Evolutionary conservation across 2,329 filamentous ascomycete genomes (phyloP), one percentile per base, ranked within the genome.

Genomic region (Penicillium crustosum): DNA sequence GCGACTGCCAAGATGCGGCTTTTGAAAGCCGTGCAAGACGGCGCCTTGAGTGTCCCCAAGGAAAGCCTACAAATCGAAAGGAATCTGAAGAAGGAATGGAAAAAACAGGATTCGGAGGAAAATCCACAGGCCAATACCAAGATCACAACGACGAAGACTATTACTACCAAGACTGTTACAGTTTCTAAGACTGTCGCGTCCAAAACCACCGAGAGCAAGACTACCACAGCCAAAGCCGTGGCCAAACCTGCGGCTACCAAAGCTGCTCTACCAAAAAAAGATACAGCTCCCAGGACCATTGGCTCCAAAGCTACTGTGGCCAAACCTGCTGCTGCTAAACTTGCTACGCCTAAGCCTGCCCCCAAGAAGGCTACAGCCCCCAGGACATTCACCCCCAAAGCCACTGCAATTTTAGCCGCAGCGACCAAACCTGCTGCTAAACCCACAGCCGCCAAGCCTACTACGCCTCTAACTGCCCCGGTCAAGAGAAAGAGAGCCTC

Each of bases 81-180:
- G 2, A 79, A 82, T 47, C 68, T 88, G 71, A 86, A 83, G 75
- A 86, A 81, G 62, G 80, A 86, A 59, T 87, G 82, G 77, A 76
- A 75, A 4, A 80, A 79, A 60, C 78, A 77, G 27, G 78, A 83
- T 36, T 74, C 78, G 15, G 41, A 51, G 39, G 51, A 49, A 39
- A 33, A 29, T 4, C 1, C 23, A 25, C 25, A 31, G 33, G 17
- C 23, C 5, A 42, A 15, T 19, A 55, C 21, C 6, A 42, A 35
- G 36, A 29, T n/a, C n/a, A 43, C 33, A n/a, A 45, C 31, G 21
- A 45, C 31, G 2, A 45, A 53, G 12, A 43, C 38, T 35, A 25
- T 41, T 13, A 41, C 15, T 5, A 53, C 43, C 33, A 54, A 54
- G 52, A 54, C 35, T 23, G 25, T 27, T 7, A 47, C 51, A 17